These are phyloP conservation scores for Naganishia friedmannii DNA, from an alignment of 768 basidiomycete species.

Conservation along the genomic window DNA sequence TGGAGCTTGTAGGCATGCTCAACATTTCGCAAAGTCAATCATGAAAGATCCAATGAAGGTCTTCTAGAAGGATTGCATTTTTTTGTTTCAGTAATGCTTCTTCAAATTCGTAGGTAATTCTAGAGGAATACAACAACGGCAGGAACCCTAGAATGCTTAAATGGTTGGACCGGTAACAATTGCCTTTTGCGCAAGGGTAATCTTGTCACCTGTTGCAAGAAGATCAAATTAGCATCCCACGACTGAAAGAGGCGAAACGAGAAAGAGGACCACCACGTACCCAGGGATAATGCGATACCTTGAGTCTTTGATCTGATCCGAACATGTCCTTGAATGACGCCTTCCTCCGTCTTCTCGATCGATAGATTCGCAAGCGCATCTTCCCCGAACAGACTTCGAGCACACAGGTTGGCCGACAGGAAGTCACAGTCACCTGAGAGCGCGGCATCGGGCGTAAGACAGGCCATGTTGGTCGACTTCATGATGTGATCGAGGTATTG, in stretches of 20 bases:
- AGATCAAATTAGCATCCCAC: too few species aligned
- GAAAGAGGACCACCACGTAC: conserved; percentile 19
- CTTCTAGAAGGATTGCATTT: neutral
- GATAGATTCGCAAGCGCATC: conserved; percentile 93
- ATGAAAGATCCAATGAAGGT: too few species aligned
- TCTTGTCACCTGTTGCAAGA: conserved; percentile 40
- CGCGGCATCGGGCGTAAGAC: conserved; percentile 81
- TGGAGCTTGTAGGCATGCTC: too few species aligned
- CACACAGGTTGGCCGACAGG: conserved; percentile 94
- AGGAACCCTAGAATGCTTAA: conserved; percentile 7
- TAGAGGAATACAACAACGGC: neutral
- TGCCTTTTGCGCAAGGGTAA: conserved; percentile 45
- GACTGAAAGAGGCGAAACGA: too few species aligned
- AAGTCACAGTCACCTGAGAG: conserved; percentile 95
- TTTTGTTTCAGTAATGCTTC: neutral
- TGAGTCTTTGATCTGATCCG: conserved; percentile 96
- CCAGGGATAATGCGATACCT: conserved; percentile 89
- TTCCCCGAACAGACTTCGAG: conserved; percentile 92
- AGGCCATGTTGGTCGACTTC: conserved; percentile 96
- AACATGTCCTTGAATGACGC: conserved; percentile 84
- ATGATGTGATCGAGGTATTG: conserved; percentile 91
- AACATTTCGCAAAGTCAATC: too few species aligned
- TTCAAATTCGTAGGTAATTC: neutral
- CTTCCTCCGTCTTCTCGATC: conserved; percentile 78
- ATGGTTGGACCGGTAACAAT: conserved; percentile 16